A percentile compares a stretch with the other conserved stretches of the same genome.
Conservation (phyloP, 805 yeast genomes). For the Martiniozyma abietophila region DNA sequence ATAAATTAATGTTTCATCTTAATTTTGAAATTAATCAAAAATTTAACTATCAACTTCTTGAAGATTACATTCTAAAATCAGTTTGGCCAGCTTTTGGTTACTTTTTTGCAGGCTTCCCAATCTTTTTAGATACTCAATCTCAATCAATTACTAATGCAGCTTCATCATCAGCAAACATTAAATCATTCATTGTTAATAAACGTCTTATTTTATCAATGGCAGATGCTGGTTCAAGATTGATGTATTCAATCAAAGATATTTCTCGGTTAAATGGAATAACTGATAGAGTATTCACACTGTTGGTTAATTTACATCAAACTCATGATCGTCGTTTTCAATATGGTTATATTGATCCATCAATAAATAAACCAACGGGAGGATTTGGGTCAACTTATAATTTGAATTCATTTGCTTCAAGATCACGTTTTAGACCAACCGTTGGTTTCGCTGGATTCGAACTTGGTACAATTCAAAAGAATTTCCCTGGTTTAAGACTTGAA, state of each 20-base stretch:
- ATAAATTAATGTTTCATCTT: slow-evolving; percentile 34
- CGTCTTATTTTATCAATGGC: slow-evolving; percentile 84
- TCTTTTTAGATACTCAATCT: slow-evolving; percentile 39
- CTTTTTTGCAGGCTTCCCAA: slow-evolving; percentile 82
- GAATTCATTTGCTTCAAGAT: slow-evolving; percentile 25
- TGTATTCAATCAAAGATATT: slow-evolving; percentile 89
- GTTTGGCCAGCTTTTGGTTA: slow-evolving; percentile 97
- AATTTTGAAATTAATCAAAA: slow-evolving; percentile 41
- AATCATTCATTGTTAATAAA: slow-evolving; percentile 83
- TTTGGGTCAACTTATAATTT: slow-evolving; percentile 24
- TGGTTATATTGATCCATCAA: slow-evolving; percentile 25
- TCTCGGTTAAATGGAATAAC: slow-evolving; percentile 89
- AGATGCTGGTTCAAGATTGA: slow-evolving; percentile 89
- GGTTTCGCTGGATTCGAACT: slow-evolving; percentile 5
- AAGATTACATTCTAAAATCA: slow-evolving; percentile 80
- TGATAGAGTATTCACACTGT: slow-evolving; percentile 68
- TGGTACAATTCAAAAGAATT: slow-evolving; percentile 75
- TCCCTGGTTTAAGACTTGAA: slow-evolving; percentile 74
- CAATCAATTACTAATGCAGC: slow-evolving; percentile 6
- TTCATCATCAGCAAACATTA: slow-evolving; percentile 45
- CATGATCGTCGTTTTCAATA: slow-evolving; percentile 54
- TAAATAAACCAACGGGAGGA: slow-evolving; percentile 17
- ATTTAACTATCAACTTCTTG: slow-evolving; percentile 62
- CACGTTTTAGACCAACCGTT: slow-evolving; percentile 13
- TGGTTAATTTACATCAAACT: slow-evolving; percentile 73